Conservation (phyloP, 2,329 filamentous ascomycete species). For the Thielaviopsis euricoi region DNA sequence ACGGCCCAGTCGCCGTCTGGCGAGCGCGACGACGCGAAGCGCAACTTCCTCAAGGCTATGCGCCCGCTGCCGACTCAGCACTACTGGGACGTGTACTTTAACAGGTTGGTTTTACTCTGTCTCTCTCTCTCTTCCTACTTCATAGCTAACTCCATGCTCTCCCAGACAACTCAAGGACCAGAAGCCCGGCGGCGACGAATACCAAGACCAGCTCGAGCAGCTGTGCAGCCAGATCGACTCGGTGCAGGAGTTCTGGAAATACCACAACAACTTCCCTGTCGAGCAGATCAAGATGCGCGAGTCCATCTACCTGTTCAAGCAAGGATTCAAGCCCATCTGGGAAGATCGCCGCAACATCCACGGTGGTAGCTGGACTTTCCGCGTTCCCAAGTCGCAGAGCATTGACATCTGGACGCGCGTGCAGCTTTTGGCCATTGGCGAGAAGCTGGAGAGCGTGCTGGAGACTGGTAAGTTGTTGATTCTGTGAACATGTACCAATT, state of each 20-base stretch:
- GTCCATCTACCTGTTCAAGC: conserved; percentile 65
- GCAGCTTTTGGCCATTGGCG: conserved; percentile 67
- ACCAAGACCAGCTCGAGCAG: conserved; percentile 42
- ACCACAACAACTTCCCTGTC: conserved; percentile 67
- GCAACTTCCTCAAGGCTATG: conserved; percentile 63
- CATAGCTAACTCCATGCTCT: conserved; percentile 2
- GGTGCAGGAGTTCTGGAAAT: conserved; percentile 71
- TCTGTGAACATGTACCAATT: background rate
- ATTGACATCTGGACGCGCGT: conserved; percentile 69
- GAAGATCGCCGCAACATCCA: conserved; percentile 73
- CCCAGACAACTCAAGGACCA: conserved; percentile 28
- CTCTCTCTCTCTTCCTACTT: background rate
- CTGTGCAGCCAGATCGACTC: conserved; percentile 54
- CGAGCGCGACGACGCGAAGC: conserved; percentile 62
- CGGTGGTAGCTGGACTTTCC: conserved; percentile 85
- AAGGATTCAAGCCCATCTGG: conserved; percentile 61
- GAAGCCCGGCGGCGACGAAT: conserved; percentile 26
- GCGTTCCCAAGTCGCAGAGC: conserved; percentile 59
- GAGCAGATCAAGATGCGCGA: conserved; percentile 61
- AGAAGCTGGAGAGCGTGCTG: conserved; percentile 58
- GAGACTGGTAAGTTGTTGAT: conserved; percentile 41
- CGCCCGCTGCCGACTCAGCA: conserved; percentile 61
- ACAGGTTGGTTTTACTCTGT: conserved; percentile 27
- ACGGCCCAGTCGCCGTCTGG: conserved; percentile 52
- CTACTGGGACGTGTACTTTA: conserved; percentile 61